Evolutionary conservation across 2,329 filamentous ascomycete species (phyloP), one percentile per base, ranked within the genome.

Genomic region (Aspergillus sp.): DNA sequence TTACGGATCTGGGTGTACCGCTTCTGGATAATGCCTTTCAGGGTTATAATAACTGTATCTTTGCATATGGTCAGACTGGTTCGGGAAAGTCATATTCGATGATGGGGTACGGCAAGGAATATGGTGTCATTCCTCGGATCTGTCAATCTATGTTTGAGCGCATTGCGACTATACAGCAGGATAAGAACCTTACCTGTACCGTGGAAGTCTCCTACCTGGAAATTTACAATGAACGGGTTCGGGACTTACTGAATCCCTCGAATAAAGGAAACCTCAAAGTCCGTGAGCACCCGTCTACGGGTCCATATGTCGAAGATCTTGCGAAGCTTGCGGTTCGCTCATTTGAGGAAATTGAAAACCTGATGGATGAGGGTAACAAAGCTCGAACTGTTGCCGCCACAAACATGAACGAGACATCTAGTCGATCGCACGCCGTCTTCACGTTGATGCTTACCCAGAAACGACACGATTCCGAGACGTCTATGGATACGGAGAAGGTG

Each of bases 291-390:
- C 95, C 95, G 2, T 96, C 93, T 3, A 97, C 95, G 1, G 95
- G 95, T 62, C 96, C 96, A 0, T 99, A 99, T 71, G 96, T 99
- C 53, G 95, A 99, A 76, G 95, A 99, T 80, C 81, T 99, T 68
- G 93, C 96, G 61, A 98, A 99, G 74, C 79, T 99, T 58, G 91
- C 95, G 1, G 95, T 99, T 41, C 86, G 91, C 65, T 93, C 91
- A 59, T 98, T 99, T 72, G 83, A 89, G 54, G 96, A 99, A 72
- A 98, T 99, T 64, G 95, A 99, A 70, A 88, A 97, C 71, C 79
- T 99, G 68, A 99, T 99, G 95, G 95, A 99, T 71, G 93, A 98
- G 77, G 95, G 95, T 69, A 99, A 99, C 81, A 99, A 99, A 78
- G 95, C 95, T 34, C 85, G 95, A 81, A 99, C 95, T 0, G 95